These are phyloP conservation scores for Syzygium jambos DNA, from an alignment of 345 rosid species.

Conservation along the genomic window DNA sequence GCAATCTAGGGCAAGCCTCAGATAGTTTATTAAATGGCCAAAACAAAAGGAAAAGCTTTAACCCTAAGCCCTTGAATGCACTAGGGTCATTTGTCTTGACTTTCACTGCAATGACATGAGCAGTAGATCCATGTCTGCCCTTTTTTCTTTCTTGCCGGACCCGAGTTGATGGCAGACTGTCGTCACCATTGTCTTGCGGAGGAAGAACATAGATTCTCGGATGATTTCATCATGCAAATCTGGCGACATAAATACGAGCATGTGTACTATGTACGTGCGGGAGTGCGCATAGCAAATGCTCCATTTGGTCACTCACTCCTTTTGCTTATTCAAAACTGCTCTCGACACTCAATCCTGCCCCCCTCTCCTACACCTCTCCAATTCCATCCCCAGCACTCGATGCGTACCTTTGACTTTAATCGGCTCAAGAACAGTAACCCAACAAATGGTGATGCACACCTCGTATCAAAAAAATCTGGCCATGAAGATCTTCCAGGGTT, in stretches of 20 bases:
- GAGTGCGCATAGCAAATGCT: constrained; percentile 29
- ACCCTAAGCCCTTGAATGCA: background rate
- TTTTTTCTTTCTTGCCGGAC: background rate
- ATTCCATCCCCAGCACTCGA: constrained; percentile 16
- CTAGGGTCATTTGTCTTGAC: background rate
- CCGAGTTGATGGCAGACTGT: background rate
- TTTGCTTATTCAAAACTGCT: constrained; percentile 9
- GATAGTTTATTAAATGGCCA: background rate
- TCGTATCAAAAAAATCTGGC: background rate
- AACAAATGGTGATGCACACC: constrained; percentile 1
- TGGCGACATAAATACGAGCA: constrained; percentile 45
- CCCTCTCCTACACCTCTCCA: background rate
- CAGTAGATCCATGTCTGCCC: background rate
- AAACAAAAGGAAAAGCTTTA: background rate
- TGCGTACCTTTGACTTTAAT: constrained; percentile 32
- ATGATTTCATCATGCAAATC: constrained; percentile 60
- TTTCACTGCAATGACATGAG: background rate
- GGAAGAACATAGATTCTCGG: constrained; percentile 55
- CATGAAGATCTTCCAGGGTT: background rate
- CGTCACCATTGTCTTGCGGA: constrained; percentile 25
- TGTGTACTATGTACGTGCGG: constrained; percentile 4
- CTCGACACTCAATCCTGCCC: constrained; percentile 11
- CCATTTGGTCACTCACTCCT: constrained; percentile 35
- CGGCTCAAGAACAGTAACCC: constrained; percentile 8
- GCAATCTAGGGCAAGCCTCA: background rate